Evolutionary conservation across 129 eudicot species (phyloP), one percentile per base, ranked within the genome.

Genomic region (Cynara cardunculus): DNA sequence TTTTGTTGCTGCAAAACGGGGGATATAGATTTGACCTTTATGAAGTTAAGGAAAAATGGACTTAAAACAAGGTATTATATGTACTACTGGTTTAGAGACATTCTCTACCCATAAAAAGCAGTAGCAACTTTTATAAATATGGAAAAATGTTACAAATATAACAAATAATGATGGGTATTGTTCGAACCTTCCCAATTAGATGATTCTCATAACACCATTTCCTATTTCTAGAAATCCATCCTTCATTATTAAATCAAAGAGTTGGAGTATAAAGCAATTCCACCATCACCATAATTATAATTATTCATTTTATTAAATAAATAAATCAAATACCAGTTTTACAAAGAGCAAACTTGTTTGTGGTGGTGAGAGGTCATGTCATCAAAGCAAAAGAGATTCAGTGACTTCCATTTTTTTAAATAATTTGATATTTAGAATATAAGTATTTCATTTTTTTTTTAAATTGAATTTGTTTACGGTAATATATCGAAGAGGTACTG

Each of bases 211-310:
- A 27, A 71, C 53, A 72, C 79, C 79, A 81, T 71, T 56, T 77
- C n/a, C 86, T 64, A 72, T 72, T 72, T 77, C 62, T 78, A 72
- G 79, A 77, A 71, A 77, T 24, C 62, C 14, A 61, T 59, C 30
- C 30, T 41, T 14, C 1, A 53, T 49, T 71, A 77, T 72, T 72
- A 30, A 61, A 64, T 39, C 30, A 62, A 71, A 61, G 39, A 39
- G 56, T 64, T 71, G 82, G 69, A 49, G 86, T 77, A 77, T 83
- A 83, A 83, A 83, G 86, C 83, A 83, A 37, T 61, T 71, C 86
- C 86, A 83, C 79, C 83, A 82, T 71, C 41, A 71, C 39, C 35
- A 73, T 34, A 53, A 56, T 28, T 37, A 83, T 4, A 77, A 27
- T 61, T 31, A 18, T 28, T 76, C 68, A 2, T 19, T 11, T 13